A percentile compares a stretch with the other conserved stretches of the same genome.
Evolutionary conservation across 148 eudicot genomes (phyloP).

Genomic region (Euryodendron excelsum): DNA sequence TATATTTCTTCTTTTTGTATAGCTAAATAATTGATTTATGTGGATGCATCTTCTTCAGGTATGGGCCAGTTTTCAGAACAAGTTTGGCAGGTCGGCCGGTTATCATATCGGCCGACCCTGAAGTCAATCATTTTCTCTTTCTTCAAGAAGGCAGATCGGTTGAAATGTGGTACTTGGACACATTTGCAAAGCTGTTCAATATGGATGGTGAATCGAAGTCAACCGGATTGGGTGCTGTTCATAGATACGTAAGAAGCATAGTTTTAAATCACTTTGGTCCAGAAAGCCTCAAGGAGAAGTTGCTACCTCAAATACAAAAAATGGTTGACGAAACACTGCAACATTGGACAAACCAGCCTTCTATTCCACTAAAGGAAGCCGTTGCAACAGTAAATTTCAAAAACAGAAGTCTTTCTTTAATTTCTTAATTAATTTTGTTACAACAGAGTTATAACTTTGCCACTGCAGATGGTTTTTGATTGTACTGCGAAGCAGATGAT

Average conservation of each 20-base stretch:
- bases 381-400: conserved; percentile 21
- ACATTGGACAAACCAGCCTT: conserved; percentile 24
- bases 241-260: conserved; percentile 36
- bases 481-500: conserved; percentile 34
- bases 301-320: conserved; percentile 31
- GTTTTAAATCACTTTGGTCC: conserved; percentile 37
- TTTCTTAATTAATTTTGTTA: too few species aligned
- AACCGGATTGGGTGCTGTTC: conserved; percentile 29
- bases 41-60: conserved; percentile 19
- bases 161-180: conserved; percentile 46
- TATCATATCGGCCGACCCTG: conserved; percentile 39
- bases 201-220: conserved; percentile 35
- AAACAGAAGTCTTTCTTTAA: too few species aligned
- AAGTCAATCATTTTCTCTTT: conserved; percentile 31
- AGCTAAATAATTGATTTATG: too few species aligned
- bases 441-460: not conserved
- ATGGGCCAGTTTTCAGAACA: conserved; percentile 42
- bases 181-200: conserved; percentile 39
- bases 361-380: conserved; percentile 30
- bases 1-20: too few species aligned
- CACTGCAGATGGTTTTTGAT: conserved; percentile 34
- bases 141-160: conserved; percentile 44
- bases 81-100: conserved; percentile 40
- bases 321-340: conserved; percentile 19
- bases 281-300: conserved; percentile 29